A percentile compares a stretch with the other conserved stretches of the same genome.
Conservation (phyloP, 2,329 filamentous ascomycete genomes). For the Seiridium unicorne region DNA sequence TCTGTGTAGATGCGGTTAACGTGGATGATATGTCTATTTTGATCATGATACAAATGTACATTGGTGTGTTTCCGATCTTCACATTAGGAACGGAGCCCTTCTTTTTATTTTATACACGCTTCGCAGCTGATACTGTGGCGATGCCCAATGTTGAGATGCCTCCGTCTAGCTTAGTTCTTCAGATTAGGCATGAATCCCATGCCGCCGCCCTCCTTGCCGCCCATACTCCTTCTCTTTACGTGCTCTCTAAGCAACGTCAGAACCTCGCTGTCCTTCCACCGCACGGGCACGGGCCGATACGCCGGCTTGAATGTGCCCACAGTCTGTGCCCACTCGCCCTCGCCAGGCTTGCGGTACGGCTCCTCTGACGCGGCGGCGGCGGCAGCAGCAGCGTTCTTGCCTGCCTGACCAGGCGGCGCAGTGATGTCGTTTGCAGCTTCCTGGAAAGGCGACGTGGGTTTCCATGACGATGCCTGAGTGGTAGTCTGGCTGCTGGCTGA, state of each 20-base stretch:
- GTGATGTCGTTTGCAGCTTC: constrained; percentile 16
- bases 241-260: constrained; percentile 75
- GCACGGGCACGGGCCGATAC: constrained; percentile 81
- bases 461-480: constrained; percentile 18
- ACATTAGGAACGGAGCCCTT: no score
- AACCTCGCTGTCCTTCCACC: constrained; percentile 84
- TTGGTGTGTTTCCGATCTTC: no score
- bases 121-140: background rate
- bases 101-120: no score
- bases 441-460: constrained; percentile 9
- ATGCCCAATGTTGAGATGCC: no score
- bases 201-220: constrained; percentile 45
- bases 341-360: constrained; percentile 26
- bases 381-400: constrained; percentile 22
- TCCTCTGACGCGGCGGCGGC: constrained; percentile 31
- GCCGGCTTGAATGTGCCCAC: constrained; percentile 91
- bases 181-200: constrained; percentile 58
- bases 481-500: constrained; percentile 13
- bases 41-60: no score
- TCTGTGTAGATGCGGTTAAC: no score
- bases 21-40: no score
- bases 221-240: constrained; percentile 69
- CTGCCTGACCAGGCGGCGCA: constrained; percentile 1
- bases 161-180: background rate
- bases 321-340: constrained; percentile 95